Conservation (phyloP, 176 grass and related monocot genomes). For the Juncus effusus region DNA sequence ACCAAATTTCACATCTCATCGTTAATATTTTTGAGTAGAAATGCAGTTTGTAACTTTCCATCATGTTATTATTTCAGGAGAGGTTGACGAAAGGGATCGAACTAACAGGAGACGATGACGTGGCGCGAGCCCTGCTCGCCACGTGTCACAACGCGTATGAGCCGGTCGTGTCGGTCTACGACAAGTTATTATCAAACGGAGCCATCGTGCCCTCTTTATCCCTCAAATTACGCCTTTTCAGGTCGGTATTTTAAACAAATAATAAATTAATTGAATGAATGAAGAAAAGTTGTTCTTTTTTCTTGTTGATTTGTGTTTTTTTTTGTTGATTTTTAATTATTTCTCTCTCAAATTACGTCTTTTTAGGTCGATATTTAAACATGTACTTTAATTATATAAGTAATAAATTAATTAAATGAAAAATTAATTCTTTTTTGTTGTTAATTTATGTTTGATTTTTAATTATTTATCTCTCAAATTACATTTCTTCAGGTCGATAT, state of each 20-base stretch:
- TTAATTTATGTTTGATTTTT: too few relatives aligned
- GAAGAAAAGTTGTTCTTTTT: too few relatives aligned
- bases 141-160: slow-evolving; percentile 67
- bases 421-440: too few relatives aligned
- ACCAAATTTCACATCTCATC: too few relatives aligned
- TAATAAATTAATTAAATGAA: too few relatives aligned
- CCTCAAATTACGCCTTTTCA: slow-evolving; percentile 79
- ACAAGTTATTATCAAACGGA: slow-evolving; percentile 84
- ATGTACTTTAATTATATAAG: too few relatives aligned
- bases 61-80: too few relatives aligned
- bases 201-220: slow-evolving; percentile 64
- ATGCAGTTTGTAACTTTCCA: too few relatives aligned
- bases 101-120: slow-evolving; percentile 83
- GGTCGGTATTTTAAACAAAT: slow-evolving; percentile 38
- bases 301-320: too few relatives aligned
- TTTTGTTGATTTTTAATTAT: not conserved
- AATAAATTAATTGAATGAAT: too few relatives aligned
- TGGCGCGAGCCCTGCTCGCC: slow-evolving; percentile 76
- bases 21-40: too few relatives aligned
- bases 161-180: slow-evolving; percentile 74
- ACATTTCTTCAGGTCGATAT: slow-evolving; percentile 27
- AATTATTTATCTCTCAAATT: slow-evolving; percentile 53
- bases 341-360: slow-evolving; percentile 74
- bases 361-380: slow-evolving; percentile 51
- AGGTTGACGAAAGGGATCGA: slow-evolving; percentile 73